These are phyloP conservation scores for Phytophthora pseudosyringae DNA, from an alignment of 352 stramenopile species.

Conservation along the genomic window DNA sequence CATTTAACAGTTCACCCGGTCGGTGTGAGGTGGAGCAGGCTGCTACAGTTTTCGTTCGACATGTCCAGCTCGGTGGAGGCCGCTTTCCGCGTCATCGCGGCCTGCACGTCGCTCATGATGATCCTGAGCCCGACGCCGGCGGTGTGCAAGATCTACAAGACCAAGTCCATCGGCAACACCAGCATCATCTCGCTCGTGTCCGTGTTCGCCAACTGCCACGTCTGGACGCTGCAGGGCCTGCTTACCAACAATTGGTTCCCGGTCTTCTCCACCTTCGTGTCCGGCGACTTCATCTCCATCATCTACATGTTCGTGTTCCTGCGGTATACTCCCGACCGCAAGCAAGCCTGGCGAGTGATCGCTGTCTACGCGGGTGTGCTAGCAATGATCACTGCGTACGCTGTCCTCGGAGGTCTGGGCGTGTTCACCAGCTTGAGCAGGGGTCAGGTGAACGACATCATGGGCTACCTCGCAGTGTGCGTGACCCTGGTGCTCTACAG, in stretches of 20 bases:
- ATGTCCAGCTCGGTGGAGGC: slow-evolving; percentile 50
- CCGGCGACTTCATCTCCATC: slow-evolving; percentile 35
- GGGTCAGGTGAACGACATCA: slow-evolving; percentile 38
- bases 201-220: slow-evolving; percentile 50
- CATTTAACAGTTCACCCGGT: slow-evolving; percentile 22
- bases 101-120: slow-evolving; percentile 50
- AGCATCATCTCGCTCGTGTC: slow-evolving; percentile 51
- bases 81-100: slow-evolving; percentile 41
- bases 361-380: slow-evolving; percentile 35
- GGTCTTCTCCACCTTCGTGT: slow-evolving; percentile 44
- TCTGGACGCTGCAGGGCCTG: slow-evolving; percentile 55
- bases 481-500: slow-evolving; percentile 61
- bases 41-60: too few species aligned
- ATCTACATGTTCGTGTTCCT: slow-evolving; percentile 43
- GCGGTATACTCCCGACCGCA: slow-evolving; percentile 30
- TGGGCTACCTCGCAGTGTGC: slow-evolving; percentile 44
- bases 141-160: slow-evolving; percentile 53
- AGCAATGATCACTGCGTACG: slow-evolving; percentile 45
- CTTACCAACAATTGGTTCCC: slow-evolving; percentile 49
- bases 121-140: slow-evolving; percentile 48
- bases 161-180: slow-evolving; percentile 45
- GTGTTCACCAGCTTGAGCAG: slow-evolving; percentile 38
- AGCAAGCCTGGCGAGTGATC: slow-evolving; percentile 23
- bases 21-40: neutral
- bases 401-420: slow-evolving; percentile 34